Evolutionary conservation across 371 early-diverging fungal species (phyloP).

Genomic region (Apophysomyces elegans): DNA sequence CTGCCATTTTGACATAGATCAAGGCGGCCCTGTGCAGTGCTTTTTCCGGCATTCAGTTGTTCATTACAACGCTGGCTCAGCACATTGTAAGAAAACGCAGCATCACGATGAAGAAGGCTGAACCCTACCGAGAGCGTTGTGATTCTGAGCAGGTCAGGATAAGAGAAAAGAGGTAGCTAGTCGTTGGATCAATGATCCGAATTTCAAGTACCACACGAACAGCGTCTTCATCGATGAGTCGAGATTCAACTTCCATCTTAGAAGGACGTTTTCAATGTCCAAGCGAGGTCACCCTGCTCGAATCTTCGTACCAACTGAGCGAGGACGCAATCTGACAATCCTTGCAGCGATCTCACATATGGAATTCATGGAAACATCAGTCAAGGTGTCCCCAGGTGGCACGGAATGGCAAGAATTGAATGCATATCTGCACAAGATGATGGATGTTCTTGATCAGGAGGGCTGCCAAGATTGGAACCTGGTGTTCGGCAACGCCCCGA

Average conservation of each 20-base stretch:
- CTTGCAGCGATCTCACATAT: background rate
- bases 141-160: background rate
- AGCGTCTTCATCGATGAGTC: conserved; percentile 18
- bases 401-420: background rate
- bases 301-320: conserved; percentile 1
- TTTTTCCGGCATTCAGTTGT: background rate
- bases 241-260: conserved; percentile 1
- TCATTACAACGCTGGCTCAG: background rate
- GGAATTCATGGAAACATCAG: background rate
- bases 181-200: background rate
- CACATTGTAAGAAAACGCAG: background rate
- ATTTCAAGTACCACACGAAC: background rate
- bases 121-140: background rate
- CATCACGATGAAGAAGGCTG: background rate
- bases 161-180: background rate
- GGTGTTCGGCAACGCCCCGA: background rate
- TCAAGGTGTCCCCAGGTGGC: background rate
- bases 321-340: background rate
- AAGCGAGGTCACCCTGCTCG: background rate
- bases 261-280: conserved; percentile 7
- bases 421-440: background rate
- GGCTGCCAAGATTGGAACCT: background rate
- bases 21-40: conserved; percentile 2
- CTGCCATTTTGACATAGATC: background rate
- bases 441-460: background rate